Evolutionary conservation across 768 basidiomycete species (phyloP).

Genomic region (Hortiboletus flavorubellus): DNA sequence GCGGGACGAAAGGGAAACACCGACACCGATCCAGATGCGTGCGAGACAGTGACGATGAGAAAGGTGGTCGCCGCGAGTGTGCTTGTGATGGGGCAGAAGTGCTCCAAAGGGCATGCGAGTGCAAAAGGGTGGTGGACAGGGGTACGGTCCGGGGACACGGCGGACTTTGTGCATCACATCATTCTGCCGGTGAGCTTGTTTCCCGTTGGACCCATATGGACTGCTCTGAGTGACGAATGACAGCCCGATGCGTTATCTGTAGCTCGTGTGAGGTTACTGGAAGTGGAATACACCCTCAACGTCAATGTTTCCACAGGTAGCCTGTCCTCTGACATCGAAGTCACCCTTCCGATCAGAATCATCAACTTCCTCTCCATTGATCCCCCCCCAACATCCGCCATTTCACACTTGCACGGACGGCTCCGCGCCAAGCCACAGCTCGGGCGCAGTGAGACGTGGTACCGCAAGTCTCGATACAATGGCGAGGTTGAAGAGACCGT

Average conservation of each 20-base stretch:
- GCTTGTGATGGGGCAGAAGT: slow-evolving; percentile 63
- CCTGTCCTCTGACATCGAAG: slow-evolving; percentile 59
- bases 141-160: slow-evolving; percentile 56
- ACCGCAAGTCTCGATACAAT: slow-evolving; percentile 27
- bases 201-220: not conserved
- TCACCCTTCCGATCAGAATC: slow-evolving; percentile 70
- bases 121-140: slow-evolving; percentile 92
- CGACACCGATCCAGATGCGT: slow-evolving; percentile 51
- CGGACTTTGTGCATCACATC: slow-evolving; percentile 67
- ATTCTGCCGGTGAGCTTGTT: slow-evolving; percentile 63
- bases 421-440: slow-evolving; percentile 25
- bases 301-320: slow-evolving; percentile 60
- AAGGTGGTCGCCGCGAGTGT: slow-evolving; percentile 64
- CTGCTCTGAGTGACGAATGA: slow-evolving; percentile 4
- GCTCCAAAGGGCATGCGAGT: slow-evolving; percentile 66
- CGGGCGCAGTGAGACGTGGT: slow-evolving; percentile 27
- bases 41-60: slow-evolving; percentile 55
- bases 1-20: slow-evolving; percentile 29
- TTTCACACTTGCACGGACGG: slow-evolving; percentile 19
- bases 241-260: slow-evolving; percentile 73
- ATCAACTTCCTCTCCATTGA: slow-evolving; percentile 86
- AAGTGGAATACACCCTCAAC: slow-evolving; percentile 71
- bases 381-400: slow-evolving; percentile 53
- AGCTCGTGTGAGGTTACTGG: slow-evolving; percentile 63
- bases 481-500: slow-evolving; percentile 22